Conservation (phyloP, 352 stramenopile genomes). For the Aphanomyces astaci region DNA sequence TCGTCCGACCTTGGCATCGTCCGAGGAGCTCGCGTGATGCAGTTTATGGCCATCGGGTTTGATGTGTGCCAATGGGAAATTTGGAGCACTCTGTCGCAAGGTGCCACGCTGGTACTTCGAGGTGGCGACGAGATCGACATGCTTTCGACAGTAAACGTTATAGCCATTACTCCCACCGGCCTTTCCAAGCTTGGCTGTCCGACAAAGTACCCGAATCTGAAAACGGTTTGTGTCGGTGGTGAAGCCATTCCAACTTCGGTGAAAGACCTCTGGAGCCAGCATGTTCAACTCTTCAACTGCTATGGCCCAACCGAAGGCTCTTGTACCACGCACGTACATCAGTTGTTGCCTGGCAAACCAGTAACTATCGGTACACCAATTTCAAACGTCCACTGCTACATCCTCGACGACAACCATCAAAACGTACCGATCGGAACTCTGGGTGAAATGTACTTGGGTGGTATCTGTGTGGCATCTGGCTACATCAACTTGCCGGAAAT, state of each 20-base stretch:
- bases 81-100: not conserved
- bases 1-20: not conserved
- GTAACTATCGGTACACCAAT: conserved; percentile 51
- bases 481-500: conserved; percentile 77
- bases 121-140: not conserved
- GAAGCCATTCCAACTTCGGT: not conserved
- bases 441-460: conserved; percentile 80
- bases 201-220: not conserved
- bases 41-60: not conserved
- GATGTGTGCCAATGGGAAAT: conserved; percentile 1
- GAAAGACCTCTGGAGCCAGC: not conserved
- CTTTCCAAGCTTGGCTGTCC: not conserved
- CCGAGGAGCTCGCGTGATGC: not conserved
- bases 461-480: conserved; percentile 70
- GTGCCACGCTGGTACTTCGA: not conserved
- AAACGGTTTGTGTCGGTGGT: not conserved
- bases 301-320: not conserved
- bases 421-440: conserved; percentile 54
- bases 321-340: not conserved
- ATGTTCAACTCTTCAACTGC: not conserved
- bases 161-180: not conserved
- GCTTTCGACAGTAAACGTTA: not conserved
- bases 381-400: conserved; percentile 62
- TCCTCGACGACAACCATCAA: conserved; percentile 67
- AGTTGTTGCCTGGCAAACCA: conserved; percentile 11